Percentiles rank a stretch among this genome's conserved stretches.
Conservation (phyloP, 352 stramenopile species). For the Phytophthora pini region DNA sequence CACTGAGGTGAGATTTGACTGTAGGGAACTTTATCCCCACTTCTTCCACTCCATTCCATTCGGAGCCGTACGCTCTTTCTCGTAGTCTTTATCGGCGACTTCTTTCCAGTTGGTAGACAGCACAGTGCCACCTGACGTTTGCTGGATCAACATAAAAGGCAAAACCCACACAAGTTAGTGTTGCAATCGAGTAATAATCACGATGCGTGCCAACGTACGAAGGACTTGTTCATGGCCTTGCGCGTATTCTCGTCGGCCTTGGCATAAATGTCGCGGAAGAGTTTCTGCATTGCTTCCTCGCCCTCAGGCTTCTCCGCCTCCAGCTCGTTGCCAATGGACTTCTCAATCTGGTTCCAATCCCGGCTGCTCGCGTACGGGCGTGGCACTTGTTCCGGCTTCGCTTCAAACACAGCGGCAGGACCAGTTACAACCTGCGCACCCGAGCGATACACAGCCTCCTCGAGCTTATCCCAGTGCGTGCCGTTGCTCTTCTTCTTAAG, state of each 20-base stretch:
- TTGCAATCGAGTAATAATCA: not conserved
- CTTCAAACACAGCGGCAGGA: conserved; percentile 62
- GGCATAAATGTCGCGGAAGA: conserved; percentile 93
- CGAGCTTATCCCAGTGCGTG: conserved; percentile 80
- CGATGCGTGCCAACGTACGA: conserved; percentile 54
- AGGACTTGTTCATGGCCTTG: conserved; percentile 94
- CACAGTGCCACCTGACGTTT: conserved; percentile 94
- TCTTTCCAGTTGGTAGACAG: conserved; percentile 94
- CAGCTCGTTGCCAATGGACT: conserved; percentile 78
- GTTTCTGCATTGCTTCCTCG: conserved; percentile 92
- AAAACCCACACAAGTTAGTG: conserved; percentile 5
- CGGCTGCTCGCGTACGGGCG: conserved; percentile 84
- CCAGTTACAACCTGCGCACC: conserved; percentile 57
- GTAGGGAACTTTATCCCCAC: conserved; percentile 43
- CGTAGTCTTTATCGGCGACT: conserved; percentile 90
- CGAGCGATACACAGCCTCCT: conserved; percentile 59
- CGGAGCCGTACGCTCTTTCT: conserved; percentile 84
- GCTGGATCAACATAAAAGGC: conserved; percentile 39
- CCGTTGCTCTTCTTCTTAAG: conserved; percentile 72
- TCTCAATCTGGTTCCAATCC: conserved; percentile 91
- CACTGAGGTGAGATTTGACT: too few relatives aligned
- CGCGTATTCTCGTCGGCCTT: conserved; percentile 92
- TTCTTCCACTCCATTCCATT: conserved; percentile 94
- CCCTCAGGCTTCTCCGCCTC: conserved; percentile 91
- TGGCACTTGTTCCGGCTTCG: conserved; percentile 54